Conservation (phyloP, 768 basidiomycete genomes). For the Phanerochaete sordida region DNA sequence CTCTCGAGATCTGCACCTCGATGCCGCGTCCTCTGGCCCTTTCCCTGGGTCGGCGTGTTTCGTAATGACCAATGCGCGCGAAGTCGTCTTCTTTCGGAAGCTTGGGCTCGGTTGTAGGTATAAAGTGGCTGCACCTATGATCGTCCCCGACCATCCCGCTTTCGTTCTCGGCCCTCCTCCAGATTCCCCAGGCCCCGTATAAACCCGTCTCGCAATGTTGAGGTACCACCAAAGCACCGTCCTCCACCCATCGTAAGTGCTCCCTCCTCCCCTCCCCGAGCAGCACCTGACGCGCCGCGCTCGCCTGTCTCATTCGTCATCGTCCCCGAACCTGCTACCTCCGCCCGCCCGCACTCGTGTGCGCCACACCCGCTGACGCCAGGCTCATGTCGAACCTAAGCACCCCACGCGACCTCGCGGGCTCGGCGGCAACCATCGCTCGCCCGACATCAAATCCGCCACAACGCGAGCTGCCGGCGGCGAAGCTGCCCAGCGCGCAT, state of each 20-base stretch:
- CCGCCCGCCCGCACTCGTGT: not conserved
- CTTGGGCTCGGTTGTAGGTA: not conserved
- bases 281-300: not conserved
- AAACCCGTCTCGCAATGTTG: not conserved
- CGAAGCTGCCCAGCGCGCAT: not conserved
- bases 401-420: not conserved
- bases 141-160: conserved; percentile 2
- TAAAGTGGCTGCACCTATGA: conserved; percentile 6
- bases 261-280: not conserved
- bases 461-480: not conserved
- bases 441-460: not conserved
- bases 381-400: not conserved
- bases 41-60: conserved; percentile 10
- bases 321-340: not conserved
- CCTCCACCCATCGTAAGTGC: not conserved
- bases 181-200: not conserved
- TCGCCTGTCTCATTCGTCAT: too few species aligned
- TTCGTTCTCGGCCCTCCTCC: not conserved
- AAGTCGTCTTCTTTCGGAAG: conserved; percentile 1
- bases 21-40: not conserved
- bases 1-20: conserved; percentile 6
- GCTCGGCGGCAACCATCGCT: not conserved
- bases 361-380: not conserved
- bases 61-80: conserved; percentile 9
- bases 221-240: not conserved